Conservation (phyloP, 768 basidiomycete species). For the Wakefieldia striispora region DNA sequence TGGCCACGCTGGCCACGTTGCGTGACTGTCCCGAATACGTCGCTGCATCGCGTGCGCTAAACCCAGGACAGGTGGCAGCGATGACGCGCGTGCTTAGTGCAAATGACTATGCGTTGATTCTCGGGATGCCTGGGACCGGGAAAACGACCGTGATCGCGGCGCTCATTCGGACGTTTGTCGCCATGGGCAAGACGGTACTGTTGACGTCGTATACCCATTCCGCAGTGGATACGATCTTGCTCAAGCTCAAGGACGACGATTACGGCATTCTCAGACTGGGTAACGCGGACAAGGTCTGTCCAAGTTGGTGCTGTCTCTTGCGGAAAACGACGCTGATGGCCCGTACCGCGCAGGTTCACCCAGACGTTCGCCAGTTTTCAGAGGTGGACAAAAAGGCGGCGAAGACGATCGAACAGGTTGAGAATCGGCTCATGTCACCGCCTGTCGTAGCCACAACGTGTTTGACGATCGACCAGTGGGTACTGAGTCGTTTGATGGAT, state of each 20-base stretch:
- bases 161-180: slow-evolving; percentile 77
- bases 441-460: slow-evolving; percentile 97
- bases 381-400: slow-evolving; percentile 54
- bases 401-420: slow-evolving; percentile 76
- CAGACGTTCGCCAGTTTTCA: slow-evolving; percentile 71
- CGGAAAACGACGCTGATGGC: slow-evolving; percentile 1
- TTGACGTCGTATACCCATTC: slow-evolving; percentile 96
- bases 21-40: slow-evolving; percentile 30
- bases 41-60: slow-evolving; percentile 46
- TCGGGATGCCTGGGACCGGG: slow-evolving; percentile 99
- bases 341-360: slow-evolving; percentile 62
- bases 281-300: slow-evolving; percentile 81
- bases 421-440: slow-evolving; percentile 79
- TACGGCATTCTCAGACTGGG: slow-evolving; percentile 83
- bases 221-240: slow-evolving; percentile 94
- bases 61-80: slow-evolving; percentile 69
- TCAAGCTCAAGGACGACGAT: slow-evolving; percentile 69
- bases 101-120: slow-evolving; percentile 84
- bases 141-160: slow-evolving; percentile 95
- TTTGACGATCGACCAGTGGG: slow-evolving; percentile 90
- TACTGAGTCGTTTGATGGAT: slow-evolving; percentile 6
- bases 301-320: too few relatives aligned
- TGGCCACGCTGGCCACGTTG: slow-evolving; percentile 13
- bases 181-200: slow-evolving; percentile 81
- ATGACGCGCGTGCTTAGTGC: slow-evolving; percentile 74